Percentiles rank a stretch among this genome's conserved stretches.
Conservation (phyloP, 345 rosid genomes). For the Brassica nigra region DNA sequence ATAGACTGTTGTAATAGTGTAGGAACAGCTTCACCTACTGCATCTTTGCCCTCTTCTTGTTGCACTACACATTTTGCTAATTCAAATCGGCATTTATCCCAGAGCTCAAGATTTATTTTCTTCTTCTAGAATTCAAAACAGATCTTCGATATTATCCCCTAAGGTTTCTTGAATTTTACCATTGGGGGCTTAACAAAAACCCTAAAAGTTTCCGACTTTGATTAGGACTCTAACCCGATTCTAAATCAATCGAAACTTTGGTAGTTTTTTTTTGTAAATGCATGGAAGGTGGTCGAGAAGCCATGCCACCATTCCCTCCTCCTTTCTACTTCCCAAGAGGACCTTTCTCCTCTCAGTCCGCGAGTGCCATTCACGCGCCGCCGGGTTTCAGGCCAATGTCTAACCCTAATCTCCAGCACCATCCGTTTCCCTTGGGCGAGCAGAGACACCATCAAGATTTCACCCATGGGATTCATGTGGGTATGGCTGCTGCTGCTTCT, state of each 20-base stretch:
- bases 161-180: background rate
- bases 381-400: constrained; percentile 58
- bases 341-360: constrained; percentile 53
- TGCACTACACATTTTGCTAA: background rate
- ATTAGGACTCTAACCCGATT: background rate
- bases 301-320: constrained; percentile 63
- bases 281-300: constrained; percentile 98
- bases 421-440: constrained; percentile 51
- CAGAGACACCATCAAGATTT: constrained; percentile 51
- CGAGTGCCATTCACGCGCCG: constrained; percentile 50
- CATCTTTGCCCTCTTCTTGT: background rate
- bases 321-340: constrained; percentile 66
- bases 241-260: background rate
- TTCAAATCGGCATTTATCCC: constrained; percentile 18
- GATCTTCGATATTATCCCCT: constrained; percentile 48
- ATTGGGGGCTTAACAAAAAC: constrained; percentile 19
- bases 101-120: constrained; percentile 14
- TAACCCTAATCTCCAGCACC: constrained; percentile 46
- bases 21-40: background rate
- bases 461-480: constrained; percentile 54
- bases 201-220: constrained; percentile 19
- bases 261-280: constrained; percentile 48
- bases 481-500: constrained; percentile 49
- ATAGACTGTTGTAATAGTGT: constrained; percentile 2
- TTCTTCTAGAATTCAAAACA: constrained; percentile 1